A percentile compares a stretch with the other conserved stretches of the same genome.
phyloP scores from a whole-genome alignment of 306 rosid genomes.

The Medicago truncatula region DNA sequence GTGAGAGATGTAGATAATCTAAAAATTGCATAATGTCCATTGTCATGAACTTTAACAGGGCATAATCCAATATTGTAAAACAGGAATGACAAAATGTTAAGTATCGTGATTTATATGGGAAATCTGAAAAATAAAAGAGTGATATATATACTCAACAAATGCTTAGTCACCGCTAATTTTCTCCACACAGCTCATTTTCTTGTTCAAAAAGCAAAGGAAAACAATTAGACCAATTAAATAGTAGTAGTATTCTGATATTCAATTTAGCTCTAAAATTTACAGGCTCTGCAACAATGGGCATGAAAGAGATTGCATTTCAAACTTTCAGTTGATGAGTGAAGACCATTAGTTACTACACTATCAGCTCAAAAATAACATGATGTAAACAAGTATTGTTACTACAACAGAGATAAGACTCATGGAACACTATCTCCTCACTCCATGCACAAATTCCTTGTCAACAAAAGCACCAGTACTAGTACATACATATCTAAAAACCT shows the following conservation, averaged over 20 bases:
- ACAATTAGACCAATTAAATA: constrained; percentile 16
- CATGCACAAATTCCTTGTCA: constrained; percentile 41
- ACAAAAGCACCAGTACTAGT: constrained; percentile 32
- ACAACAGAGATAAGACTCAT: constrained; percentile 28
- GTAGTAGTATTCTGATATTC: background rate
- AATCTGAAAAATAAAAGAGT: constrained; percentile 10
- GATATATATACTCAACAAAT: constrained; percentile 11
- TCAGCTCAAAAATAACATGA: constrained; percentile 21
- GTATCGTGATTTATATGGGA: background rate
- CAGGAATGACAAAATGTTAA: constrained; percentile 11
- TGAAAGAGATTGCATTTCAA: constrained; percentile 32
- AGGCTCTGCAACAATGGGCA: constrained; percentile 16
- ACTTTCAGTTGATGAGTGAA: constrained; percentile 31
- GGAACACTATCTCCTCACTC: constrained; percentile 33
- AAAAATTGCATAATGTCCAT: constrained; percentile 1
- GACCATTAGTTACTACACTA: constrained; percentile 43
- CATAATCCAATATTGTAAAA: constrained; percentile 30
- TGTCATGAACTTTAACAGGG: constrained; percentile 14
- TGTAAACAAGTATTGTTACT: constrained; percentile 33
- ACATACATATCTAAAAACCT: constrained; percentile 40
- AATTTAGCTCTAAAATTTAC: constrained; percentile 33
- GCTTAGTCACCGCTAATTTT: constrained; percentile 9
- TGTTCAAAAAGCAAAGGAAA: constrained; percentile 30
- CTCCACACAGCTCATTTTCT: constrained; percentile 29
- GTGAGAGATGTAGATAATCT: constrained; percentile 9